phyloP scores from a whole-genome alignment of 2,329 filamentous ascomycete genomes.

The Fusarium verticillioides region DNA sequence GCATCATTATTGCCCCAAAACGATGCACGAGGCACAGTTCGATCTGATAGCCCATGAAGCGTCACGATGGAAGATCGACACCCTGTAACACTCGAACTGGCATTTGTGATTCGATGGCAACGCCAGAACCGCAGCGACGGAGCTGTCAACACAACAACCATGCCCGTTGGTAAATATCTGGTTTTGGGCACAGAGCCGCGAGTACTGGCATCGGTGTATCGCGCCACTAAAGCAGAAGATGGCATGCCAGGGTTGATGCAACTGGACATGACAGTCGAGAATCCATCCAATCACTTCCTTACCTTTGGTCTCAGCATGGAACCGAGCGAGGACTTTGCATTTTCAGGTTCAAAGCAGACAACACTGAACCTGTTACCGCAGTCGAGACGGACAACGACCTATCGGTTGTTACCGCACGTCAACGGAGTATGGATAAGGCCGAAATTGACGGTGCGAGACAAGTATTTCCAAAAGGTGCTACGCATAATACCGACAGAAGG shows the following conservation, averaged over 20 bases:
- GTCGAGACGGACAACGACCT: constrained; percentile 78
- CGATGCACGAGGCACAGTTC: constrained; percentile 78
- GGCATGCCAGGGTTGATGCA: constrained; percentile 53
- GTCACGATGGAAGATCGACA: constrained; percentile 84
- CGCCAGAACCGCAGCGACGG: constrained; percentile 57
- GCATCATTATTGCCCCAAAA: constrained; percentile 68
- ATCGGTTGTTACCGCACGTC: constrained; percentile 76
- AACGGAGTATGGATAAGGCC: constrained; percentile 76
- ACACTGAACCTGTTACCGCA: constrained; percentile 85
- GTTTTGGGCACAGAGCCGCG: constrained; percentile 88
- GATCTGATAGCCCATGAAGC: constrained; percentile 79
- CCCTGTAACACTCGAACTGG: constrained; percentile 78
- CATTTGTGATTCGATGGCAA: constrained; percentile 81
- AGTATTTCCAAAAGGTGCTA: constrained; percentile 92
- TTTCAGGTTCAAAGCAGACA: constrained; percentile 86
- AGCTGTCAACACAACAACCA: constrained; percentile 69
- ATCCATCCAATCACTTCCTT: constrained; percentile 92
- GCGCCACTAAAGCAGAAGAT: constrained; percentile 48
- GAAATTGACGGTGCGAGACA: constrained; percentile 81
- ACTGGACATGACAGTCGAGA: constrained; percentile 79
- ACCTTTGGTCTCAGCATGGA: constrained; percentile 95
- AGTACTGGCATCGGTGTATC: constrained; percentile 73
- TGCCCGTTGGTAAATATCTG: constrained; percentile 82
- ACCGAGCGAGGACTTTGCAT: constrained; percentile 90
- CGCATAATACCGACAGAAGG: constrained; percentile 83